Percentiles rank a stretch among this genome's conserved stretches.
Conservation (phyloP, 192 early-diverging fungal species). For the Umbelopsis sp. region DNA sequence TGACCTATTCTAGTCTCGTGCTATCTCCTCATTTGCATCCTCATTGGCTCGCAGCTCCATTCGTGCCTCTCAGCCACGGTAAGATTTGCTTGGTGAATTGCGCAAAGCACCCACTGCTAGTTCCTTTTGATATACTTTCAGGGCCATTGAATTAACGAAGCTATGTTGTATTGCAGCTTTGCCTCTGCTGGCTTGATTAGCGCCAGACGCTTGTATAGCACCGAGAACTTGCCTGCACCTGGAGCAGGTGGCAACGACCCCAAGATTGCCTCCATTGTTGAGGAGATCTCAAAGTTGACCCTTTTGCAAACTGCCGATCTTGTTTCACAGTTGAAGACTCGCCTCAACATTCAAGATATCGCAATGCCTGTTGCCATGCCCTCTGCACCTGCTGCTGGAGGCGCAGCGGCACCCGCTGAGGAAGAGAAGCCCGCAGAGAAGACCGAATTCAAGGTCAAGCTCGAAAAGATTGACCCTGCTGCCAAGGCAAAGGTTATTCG, state of each 20-base stretch:
- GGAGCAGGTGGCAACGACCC: conserved; percentile 60
- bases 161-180: neutral
- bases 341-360: conserved; percentile 92
- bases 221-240: conserved; percentile 66
- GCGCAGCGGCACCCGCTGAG: conserved; percentile 68
- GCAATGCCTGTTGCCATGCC: conserved; percentile 79
- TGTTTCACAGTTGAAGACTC: conserved; percentile 85
- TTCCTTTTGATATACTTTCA: neutral
- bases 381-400: conserved; percentile 60
- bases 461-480: conserved; percentile 93
- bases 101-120: neutral
- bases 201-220: conserved; percentile 35
- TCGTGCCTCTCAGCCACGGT: conserved; percentile 14
- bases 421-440: conserved; percentile 91
- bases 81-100: neutral
- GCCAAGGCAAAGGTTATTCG: conserved; percentile 98
- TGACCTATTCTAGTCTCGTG: conserved; percentile 4
- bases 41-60: conserved; percentile 18
- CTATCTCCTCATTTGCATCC: conserved; percentile 16
- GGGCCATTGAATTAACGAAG: neutral
- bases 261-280: conserved; percentile 84
- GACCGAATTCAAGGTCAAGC: conserved; percentile 94
- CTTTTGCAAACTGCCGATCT: conserved; percentile 92
- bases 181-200: conserved; percentile 23
- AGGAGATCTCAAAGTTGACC: conserved; percentile 88